phyloP scores from a whole-genome alignment of 1,284 basidiomycete genomes.

The Mycena citricolor region DNA sequence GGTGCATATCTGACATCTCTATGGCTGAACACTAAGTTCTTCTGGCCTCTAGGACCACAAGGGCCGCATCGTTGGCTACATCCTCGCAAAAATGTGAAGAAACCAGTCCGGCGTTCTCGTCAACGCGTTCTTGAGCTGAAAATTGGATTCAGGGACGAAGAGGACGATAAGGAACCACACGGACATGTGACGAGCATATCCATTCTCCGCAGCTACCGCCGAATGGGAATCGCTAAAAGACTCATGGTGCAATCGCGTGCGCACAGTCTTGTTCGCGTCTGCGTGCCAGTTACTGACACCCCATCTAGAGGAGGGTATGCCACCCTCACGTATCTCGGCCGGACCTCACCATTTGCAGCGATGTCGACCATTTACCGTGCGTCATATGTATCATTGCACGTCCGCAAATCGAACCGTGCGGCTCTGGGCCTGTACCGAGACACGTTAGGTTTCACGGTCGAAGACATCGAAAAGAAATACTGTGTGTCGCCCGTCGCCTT shows the following conservation, averaged over 20 bases:
- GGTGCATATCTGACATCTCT: no score
- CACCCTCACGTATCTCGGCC: no score
- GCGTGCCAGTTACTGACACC: constrained; percentile 9
- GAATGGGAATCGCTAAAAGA: constrained; percentile 89
- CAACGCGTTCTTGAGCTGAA: constrained; percentile 29
- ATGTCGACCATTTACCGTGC: constrained; percentile 88
- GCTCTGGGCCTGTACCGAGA: constrained; percentile 87
- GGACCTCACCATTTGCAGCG: constrained; percentile 39
- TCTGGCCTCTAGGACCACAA: constrained; percentile 61
- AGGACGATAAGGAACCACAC: constrained; percentile 67
- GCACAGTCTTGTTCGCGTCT: constrained; percentile 30
- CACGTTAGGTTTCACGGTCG: constrained; percentile 85
- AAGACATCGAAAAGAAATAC: constrained; percentile 86
- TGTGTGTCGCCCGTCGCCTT: constrained; percentile 54
- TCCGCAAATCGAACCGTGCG: constrained; percentile 90
- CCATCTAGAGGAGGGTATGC: constrained; percentile 58
- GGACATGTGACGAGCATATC: constrained; percentile 97
- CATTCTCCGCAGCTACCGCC: constrained; percentile 86
- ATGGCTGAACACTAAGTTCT: neutral
- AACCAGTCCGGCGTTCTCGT: neutral
- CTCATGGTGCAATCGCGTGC: constrained; percentile 91
- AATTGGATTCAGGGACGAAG: constrained; percentile 66
- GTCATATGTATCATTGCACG: constrained; percentile 86
- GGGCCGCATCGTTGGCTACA: constrained; percentile 94
- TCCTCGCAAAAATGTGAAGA: constrained; percentile 91